These are phyloP conservation scores for Cucurbita maxima DNA, from an alignment of 306 rosid species.

Conservation along the genomic window DNA sequence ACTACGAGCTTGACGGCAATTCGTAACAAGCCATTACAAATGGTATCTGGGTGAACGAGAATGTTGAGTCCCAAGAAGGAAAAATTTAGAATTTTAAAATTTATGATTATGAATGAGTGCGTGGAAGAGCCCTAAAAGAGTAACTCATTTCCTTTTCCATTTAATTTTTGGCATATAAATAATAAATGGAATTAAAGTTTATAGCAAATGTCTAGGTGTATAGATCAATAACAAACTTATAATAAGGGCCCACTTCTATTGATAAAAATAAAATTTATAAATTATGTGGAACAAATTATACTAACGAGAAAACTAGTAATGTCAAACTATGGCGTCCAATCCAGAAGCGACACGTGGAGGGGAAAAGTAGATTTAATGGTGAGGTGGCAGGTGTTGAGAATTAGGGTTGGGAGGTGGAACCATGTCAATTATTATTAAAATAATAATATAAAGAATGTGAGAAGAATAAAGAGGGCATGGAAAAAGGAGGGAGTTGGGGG, in stretches of 20 bases:
- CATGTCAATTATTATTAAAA: neutral
- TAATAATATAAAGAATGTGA: conserved; percentile 11
- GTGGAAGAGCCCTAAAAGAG: neutral
- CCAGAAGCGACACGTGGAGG: conserved; percentile 22
- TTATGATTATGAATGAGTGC: no score
- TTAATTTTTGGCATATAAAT: conserved; percentile 1
- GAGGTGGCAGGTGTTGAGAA: conserved; percentile 26
- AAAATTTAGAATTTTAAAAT: no score
- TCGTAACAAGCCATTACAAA: no score
- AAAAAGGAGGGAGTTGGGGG: conserved; percentile 20
- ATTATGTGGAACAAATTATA: no score
- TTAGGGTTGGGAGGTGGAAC: neutral
- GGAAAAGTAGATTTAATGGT: conserved; percentile 17
- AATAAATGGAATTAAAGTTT: neutral
- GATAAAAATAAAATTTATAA: no score
- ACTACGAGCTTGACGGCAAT: no score
- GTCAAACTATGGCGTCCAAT: conserved; percentile 9
- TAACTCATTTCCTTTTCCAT: neutral
- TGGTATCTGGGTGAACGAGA: no score
- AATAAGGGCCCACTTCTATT: neutral
- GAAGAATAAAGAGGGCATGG: conserved; percentile 8
- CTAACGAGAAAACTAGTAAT: neutral
- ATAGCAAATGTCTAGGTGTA: conserved; percentile 1
- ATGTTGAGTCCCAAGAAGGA: no score
- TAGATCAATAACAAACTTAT: neutral